Base-by-base conservation (phyloP, 805 yeast genomes). In the Lipomyces sp. region DNA sequence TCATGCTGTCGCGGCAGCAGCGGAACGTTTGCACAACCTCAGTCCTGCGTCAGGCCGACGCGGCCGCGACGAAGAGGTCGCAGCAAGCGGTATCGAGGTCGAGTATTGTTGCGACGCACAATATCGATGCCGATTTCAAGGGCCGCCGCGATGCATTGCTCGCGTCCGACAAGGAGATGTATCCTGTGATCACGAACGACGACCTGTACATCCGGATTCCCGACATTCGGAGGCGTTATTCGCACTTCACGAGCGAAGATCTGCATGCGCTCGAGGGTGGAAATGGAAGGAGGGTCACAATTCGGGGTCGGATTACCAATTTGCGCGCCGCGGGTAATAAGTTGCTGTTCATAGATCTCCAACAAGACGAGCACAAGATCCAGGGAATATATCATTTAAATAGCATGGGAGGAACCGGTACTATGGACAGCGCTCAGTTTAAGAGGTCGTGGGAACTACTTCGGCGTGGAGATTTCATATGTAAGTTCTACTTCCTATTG, bases 381-480 rank as follows among this genome's bases (percentile, higher is more conserved):
- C 96, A 87, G 64, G 60, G 85, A 0, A 81, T 58, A 83, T 60
- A 77, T 81, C 18, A 78, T 77, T 62, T 76, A 74, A 61, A 78
- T 74, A 59, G 66, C 74, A 22, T 52, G 14, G 16, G 32, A 74
- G 60, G 65, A 74, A 11, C 24, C n/a, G 39, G n/a, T 66, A 16
- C 6, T 0, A 31, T 76, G 5, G 55, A 70, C 1, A 71, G 68
- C 21, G 76, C 71, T 0, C 74, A 73, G 36, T 82, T 81, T 55
- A 61, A 63, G 3, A 51, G 57, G 24, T 55, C 56, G n/a, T 64
- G 64, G 39, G 63, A 65, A 3, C 63, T 69, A 28, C 68, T 88
- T 35, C 73, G 83, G 42, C 76, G 77, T 21, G 96, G 96, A 0
- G 98, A 91, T 63, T 77, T 75, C 39, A 69, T 91, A 2, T 69